phyloP scores from a whole-genome alignment of 345 rosid species.

The Ceriops decandra region DNA sequence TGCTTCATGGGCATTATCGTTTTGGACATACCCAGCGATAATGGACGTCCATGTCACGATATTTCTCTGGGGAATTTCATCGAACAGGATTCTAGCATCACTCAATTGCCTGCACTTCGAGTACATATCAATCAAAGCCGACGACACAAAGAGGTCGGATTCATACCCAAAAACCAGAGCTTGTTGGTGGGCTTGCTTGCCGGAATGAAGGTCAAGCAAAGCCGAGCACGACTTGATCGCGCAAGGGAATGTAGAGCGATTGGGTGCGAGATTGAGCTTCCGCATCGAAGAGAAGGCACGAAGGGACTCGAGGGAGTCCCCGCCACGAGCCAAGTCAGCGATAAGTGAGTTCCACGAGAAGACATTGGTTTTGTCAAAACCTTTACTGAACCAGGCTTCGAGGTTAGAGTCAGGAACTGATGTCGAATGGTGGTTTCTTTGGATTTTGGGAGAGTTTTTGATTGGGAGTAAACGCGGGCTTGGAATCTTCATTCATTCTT shows the following conservation, averaged over 20 bases:
- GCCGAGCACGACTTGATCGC: conserved; percentile 82
- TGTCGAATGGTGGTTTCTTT: conserved; percentile 31
- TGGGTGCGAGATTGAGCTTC: conserved; percentile 59
- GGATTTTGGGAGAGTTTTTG: conserved; percentile 21
- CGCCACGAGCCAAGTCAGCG: conserved; percentile 72
- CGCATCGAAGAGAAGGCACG: conserved; percentile 83
- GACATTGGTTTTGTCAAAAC: conserved; percentile 64
- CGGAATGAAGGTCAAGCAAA: conserved; percentile 62
- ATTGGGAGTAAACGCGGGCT: conserved; percentile 1
- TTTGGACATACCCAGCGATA: conserved; percentile 70
- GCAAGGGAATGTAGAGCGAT: conserved; percentile 80
- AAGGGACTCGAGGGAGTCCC: conserved; percentile 70
- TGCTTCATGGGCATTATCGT: conserved; percentile 47
- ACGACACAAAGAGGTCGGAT: conserved; percentile 70
- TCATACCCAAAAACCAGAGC: conserved; percentile 63
- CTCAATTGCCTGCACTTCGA: conserved; percentile 52
- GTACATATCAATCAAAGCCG: conserved; percentile 72
- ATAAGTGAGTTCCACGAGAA: conserved; percentile 88
- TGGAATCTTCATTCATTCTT: conserved; percentile 40
- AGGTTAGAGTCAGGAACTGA: conserved; percentile 38
- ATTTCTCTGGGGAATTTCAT: conserved; percentile 65
- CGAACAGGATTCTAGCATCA: conserved; percentile 67
- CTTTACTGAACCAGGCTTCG: conserved; percentile 55
- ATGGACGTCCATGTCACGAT: conserved; percentile 85
- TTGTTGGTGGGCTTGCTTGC: conserved; percentile 79